Percentiles rank a stretch among this genome's conserved stretches.
Conservation (phyloP, 2,329 filamentous ascomycete species). For the Epichloe gansuensis region DNA sequence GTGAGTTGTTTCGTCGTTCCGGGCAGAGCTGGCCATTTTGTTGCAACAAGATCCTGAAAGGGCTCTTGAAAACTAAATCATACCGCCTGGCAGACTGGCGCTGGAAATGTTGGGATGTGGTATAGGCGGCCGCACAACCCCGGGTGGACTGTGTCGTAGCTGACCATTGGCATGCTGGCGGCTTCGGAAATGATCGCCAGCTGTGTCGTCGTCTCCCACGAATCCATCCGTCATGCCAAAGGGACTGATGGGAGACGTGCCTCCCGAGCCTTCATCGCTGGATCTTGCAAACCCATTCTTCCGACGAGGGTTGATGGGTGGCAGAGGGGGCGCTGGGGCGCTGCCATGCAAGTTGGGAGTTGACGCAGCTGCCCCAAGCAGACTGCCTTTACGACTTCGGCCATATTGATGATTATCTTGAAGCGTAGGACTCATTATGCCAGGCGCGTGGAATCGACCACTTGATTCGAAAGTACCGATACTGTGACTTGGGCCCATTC, state of each 20-base stretch:
- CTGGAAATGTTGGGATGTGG: conserved; percentile 14
- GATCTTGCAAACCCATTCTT: conserved; percentile 27
- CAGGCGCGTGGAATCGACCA: conserved; percentile 13
- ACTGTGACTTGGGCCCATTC: conserved; percentile 6
- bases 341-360: conserved; percentile 25
- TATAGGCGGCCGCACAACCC: background rate
- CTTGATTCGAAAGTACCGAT: conserved; percentile 4
- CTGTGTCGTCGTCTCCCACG: background rate
- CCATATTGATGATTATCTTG: conserved; percentile 9
- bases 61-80: conserved; percentile 24
- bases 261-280: conserved; percentile 18
- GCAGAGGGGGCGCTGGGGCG: conserved; percentile 34
- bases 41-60: background rate
- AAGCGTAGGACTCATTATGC: background rate
- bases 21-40: background rate
- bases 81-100: conserved; percentile 27
- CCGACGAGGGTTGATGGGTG: conserved; percentile 46
- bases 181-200: conserved; percentile 1
- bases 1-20: background rate
- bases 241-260: background rate
- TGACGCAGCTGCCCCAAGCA: conserved; percentile 19
- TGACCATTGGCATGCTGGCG: background rate
- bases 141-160: conserved; percentile 2
- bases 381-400: conserved; percentile 25
- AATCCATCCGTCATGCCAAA: conserved; percentile 2